phyloP scores from a whole-genome alignment of 305 asterid species.

The Fraxinus xanthoxyloides region DNA sequence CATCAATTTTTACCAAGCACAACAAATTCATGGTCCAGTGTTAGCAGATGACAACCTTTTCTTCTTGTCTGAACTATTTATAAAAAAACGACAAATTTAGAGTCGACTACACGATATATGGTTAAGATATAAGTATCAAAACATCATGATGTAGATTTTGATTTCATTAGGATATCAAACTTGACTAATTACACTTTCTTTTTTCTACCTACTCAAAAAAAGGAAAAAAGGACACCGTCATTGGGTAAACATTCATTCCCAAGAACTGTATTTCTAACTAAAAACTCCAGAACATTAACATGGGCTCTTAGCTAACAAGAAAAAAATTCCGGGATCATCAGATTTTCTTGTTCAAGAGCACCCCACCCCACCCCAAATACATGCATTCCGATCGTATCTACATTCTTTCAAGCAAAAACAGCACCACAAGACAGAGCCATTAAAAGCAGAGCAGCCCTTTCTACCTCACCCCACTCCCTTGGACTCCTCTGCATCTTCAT shows the following conservation, averaged over 20 bases:
- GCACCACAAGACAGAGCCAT: conserved; percentile 68
- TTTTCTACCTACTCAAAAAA: conserved; percentile 15
- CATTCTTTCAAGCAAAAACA: conserved; percentile 36
- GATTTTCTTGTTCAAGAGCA: not conserved
- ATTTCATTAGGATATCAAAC: conserved; percentile 20
- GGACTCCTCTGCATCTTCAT: conserved; percentile 25
- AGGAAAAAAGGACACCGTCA: conserved; percentile 16
- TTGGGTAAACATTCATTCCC: conserved; percentile 1
- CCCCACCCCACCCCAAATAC: not conserved
- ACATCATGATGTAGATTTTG: not conserved
- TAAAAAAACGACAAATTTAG: not conserved
- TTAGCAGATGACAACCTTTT: not conserved
- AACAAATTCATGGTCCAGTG: not conserved
- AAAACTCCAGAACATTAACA: conserved; percentile 7
- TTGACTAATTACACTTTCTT: conserved; percentile 24
- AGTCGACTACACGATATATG: not conserved
- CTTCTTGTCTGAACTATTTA: not conserved
- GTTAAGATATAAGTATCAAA: not conserved
- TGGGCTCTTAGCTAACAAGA: not conserved
- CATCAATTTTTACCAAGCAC: not conserved
- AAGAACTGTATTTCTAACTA: not conserved
- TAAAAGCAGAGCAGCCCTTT: conserved; percentile 62
- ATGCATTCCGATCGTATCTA: not conserved
- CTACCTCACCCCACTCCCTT: conserved; percentile 54
- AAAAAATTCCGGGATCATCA: not conserved